A percentile compares a stretch with the other conserved stretches of the same genome.
Conservation (phyloP, 495 filamentous ascomycete species). For the Tuber calosporum region DNA sequence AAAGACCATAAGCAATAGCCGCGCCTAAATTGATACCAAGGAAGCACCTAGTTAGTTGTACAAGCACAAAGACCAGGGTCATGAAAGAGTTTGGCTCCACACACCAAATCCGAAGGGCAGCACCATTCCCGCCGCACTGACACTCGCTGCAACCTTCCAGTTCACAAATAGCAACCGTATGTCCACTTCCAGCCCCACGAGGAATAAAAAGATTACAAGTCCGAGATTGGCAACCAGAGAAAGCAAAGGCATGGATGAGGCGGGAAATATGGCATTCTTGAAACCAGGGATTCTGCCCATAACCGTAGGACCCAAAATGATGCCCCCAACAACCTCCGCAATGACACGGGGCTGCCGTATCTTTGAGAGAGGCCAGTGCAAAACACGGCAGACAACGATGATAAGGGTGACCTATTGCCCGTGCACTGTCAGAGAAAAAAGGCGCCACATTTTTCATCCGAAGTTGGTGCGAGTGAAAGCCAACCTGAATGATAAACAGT, state of each 20-base stretch:
- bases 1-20: constrained; percentile 81
- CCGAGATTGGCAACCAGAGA: constrained; percentile 83
- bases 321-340: constrained; percentile 89
- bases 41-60: not conserved
- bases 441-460: not conserved
- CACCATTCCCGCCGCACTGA: constrained; percentile 78
- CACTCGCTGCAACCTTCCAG: constrained; percentile 75
- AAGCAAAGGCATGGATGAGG: constrained; percentile 58
- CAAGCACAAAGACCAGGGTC: not conserved
- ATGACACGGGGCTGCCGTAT: constrained; percentile 89
- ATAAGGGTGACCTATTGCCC: constrained; percentile 67
- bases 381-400: constrained; percentile 76
- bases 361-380: constrained; percentile 77
- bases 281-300: constrained; percentile 70
- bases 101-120: constrained; percentile 64
- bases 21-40: constrained; percentile 46
- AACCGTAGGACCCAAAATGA: constrained; percentile 72
- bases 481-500: constrained; percentile 89
- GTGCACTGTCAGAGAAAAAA: constrained; percentile 12
- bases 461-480: constrained; percentile 8
- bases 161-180: constrained; percentile 75
- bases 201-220: constrained; percentile 81
- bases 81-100: constrained; percentile 4
- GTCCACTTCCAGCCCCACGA: constrained; percentile 89
- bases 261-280: constrained; percentile 64